Evolutionary conservation across 148 eudicot genomes (phyloP), one percentile per base, ranked within the genome.

Genomic region (Limonium bicolor): DNA sequence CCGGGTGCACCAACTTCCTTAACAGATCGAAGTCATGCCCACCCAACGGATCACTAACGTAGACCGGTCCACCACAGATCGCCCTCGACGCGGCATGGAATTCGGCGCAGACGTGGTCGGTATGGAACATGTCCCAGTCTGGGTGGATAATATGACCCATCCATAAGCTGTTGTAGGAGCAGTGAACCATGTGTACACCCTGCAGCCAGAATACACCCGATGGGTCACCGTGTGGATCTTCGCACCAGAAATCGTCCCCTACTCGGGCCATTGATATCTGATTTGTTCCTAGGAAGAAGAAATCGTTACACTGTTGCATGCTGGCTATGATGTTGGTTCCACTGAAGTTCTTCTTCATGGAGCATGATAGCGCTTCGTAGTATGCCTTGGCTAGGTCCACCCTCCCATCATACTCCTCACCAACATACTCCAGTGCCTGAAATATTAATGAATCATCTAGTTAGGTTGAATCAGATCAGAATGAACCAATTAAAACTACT

Each of bases 81-180:
- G 86, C 86, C 20, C 80, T 56, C 2, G 86, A 78, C 0, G 69
- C 81, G 3, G 86, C 75, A 21, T 78, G 86, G 41, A 78, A 78
- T 16, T 62, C 59, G 1, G 86, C 86, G 43, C 86, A 70, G 0
- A 53, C 27, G 42, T 78, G 86, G 38, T 70, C 72, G 3, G 72
- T 70, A 31, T 74, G 81, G 36, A 78, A 78, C 86, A 78, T 78
- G 54, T 78, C 86, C 86, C 86, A 78, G 48, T 78, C 86, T 32
- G 86, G 86, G 33, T 78, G 74, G 37, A 78, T 63, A 18, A 78
- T 54, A 42, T 74, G 81, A 2, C 81, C 78, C 86, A 78, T 74
- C 86, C 86, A 78, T 41, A 78, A 25, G 56, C 81, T 78, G 63
- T 74, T 78, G 58, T 70, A 78, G 44, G 86, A 69, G 53, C 86